These are phyloP conservation scores for Oryza nivara DNA, from an alignment of 176 grass and related monocot genomes.

Conservation along the genomic window DNA sequence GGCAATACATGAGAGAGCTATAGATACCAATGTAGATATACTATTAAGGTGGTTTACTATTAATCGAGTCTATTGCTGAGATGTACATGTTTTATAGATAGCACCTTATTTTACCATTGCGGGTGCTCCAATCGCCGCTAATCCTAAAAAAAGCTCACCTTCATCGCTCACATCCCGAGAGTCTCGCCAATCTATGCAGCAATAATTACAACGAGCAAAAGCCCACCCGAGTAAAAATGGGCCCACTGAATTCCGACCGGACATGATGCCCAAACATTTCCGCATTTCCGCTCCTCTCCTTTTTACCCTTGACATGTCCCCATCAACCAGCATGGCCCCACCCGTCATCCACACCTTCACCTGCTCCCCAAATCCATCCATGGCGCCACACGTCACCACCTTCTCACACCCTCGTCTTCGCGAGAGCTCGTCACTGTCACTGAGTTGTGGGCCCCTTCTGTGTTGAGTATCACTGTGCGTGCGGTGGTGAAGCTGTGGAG, in stretches of 20 bases:
- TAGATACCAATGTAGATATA: no score
- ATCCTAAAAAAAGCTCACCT: neutral
- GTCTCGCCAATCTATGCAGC: conserved; percentile 19
- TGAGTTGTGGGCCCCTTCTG: neutral
- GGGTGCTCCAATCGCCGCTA: neutral
- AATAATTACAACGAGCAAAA: conserved; percentile 20
- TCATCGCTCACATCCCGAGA: neutral
- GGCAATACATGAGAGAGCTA: no score
- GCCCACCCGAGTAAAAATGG: neutral
- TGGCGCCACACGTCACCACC: neutral
- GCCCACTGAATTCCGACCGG: neutral
- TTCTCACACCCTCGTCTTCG: neutral
- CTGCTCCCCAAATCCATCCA: neutral
- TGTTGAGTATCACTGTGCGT: neutral
- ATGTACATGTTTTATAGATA: no score
- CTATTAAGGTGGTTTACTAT: no score
- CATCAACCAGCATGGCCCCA: neutral
- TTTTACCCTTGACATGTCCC: neutral
- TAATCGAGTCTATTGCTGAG: no score
- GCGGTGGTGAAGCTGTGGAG: neutral
- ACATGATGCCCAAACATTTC: conserved; percentile 13
- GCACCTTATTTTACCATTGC: no score
- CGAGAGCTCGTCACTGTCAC: neutral
- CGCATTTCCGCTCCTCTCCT: neutral
- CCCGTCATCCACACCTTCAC: neutral